A percentile compares a stretch with the other conserved stretches of the same genome.
Evolutionary conservation across 495 filamentous ascomycete genomes (phyloP).

Genomic region (Neurospora sp.): DNA sequence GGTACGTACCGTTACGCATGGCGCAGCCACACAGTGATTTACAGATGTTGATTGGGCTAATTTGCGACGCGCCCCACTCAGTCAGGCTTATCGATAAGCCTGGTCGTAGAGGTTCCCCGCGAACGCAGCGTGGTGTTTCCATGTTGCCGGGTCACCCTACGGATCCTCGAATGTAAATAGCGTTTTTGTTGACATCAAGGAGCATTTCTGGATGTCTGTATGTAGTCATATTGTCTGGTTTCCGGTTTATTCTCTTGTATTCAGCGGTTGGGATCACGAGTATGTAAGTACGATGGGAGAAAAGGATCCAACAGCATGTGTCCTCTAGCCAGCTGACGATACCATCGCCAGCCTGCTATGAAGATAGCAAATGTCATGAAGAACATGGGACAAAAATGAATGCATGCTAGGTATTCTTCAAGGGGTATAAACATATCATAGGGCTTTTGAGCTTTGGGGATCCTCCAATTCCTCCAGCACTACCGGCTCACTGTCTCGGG

Average conservation of each 20-base stretch:
- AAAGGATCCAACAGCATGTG: neutral
- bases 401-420: neutral
- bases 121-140: neutral
- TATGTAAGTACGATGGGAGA: neutral
- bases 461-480: neutral
- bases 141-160: neutral
- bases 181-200: neutral
- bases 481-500: conserved; percentile 14
- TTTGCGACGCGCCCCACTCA: neutral
- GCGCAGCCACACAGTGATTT: neutral
- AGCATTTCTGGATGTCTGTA: neutral
- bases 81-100: neutral
- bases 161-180: neutral
- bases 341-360: neutral
- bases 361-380: neutral
- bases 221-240: neutral
- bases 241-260: neutral
- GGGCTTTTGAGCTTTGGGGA: neutral
- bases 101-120: neutral
- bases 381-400: neutral
- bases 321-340: neutral
- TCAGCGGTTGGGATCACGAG: neutral
- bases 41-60: neutral
- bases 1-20: neutral
- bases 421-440: neutral